Conservation (phyloP, 2,329 filamentous ascomycete genomes). For the Diaporthe vaccinii region DNA sequence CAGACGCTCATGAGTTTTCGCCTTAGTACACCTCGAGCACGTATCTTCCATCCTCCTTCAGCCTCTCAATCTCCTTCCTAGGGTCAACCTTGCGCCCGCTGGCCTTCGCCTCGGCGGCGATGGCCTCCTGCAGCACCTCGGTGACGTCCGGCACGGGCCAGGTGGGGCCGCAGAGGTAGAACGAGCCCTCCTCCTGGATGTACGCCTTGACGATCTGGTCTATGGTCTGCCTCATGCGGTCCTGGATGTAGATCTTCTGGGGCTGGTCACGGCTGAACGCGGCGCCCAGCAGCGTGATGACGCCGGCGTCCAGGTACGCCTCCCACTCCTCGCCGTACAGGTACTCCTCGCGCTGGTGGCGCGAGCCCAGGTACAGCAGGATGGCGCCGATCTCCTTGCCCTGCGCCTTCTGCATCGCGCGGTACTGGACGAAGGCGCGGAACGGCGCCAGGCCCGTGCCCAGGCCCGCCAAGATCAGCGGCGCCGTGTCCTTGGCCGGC, state of each 20-base stretch:
- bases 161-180: slow-evolving; percentile 97
- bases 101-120: slow-evolving; percentile 79
- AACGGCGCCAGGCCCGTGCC: slow-evolving; percentile 98
- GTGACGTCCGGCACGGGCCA: slow-evolving; percentile 99
- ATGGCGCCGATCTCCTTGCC: slow-evolving; percentile 95
- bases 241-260: slow-evolving; percentile 99
- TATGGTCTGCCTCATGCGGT: slow-evolving; percentile 93
- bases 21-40: slow-evolving; percentile 94
- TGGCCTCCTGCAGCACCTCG: slow-evolving; percentile 92
- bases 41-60: slow-evolving; percentile 96
- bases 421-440: slow-evolving; percentile 98
- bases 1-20: not conserved
- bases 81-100: slow-evolving; percentile 85
- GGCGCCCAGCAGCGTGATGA: slow-evolving; percentile 92
- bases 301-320: slow-evolving; percentile 93
- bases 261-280: slow-evolving; percentile 98
- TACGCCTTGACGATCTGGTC: slow-evolving; percentile 88
- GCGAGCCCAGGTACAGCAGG: slow-evolving; percentile 95
- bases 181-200: slow-evolving; percentile 87
- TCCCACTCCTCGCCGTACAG: slow-evolving; percentile 99
- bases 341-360: slow-evolving; percentile 98
- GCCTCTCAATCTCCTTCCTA: slow-evolving; percentile 91
- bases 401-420: slow-evolving; percentile 97
- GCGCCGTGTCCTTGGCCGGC: slow-evolving; percentile 86
- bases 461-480: slow-evolving; percentile 99